Conservation (phyloP, 768 basidiomycete genomes). For the Mycena chlorophos region DNA sequence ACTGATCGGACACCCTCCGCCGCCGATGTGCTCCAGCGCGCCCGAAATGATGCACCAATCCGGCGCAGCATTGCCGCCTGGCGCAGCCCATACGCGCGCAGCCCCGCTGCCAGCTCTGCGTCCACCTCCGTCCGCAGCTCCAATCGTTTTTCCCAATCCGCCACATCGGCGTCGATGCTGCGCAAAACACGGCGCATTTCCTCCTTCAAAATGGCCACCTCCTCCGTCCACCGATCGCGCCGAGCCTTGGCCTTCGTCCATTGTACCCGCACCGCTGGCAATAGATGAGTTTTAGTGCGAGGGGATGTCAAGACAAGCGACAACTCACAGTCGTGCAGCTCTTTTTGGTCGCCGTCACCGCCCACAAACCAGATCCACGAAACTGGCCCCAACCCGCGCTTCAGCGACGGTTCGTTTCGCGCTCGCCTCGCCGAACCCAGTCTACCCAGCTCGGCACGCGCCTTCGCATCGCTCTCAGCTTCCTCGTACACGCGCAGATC, state of each 20-base stretch:
- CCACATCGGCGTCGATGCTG: not conserved
- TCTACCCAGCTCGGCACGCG: not conserved
- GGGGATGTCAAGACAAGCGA: not conserved
- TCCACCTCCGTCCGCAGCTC: not conserved
- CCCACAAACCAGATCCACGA: conserved; percentile 1
- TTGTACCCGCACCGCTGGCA: conserved; percentile 17
- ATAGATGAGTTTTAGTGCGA: not conserved
- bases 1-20: not conserved
- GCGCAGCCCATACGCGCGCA: not conserved
- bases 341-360: not conserved
- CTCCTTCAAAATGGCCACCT: conserved; percentile 21
- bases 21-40: not conserved
- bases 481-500: not conserved
- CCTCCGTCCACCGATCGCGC: conserved; percentile 19
- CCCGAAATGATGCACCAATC: not conserved
- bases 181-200: conserved; percentile 19
- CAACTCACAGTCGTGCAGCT: not conserved
- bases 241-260: conserved; percentile 22
- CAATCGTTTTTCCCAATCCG: not conserved
- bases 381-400: not conserved
- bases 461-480: not conserved
- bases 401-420: not conserved
- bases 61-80: not conserved
- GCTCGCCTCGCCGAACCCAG: not conserved
- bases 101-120: not conserved